Conservation (phyloP, 805 yeast species). For the Ogataea nonfermentans region DNA sequence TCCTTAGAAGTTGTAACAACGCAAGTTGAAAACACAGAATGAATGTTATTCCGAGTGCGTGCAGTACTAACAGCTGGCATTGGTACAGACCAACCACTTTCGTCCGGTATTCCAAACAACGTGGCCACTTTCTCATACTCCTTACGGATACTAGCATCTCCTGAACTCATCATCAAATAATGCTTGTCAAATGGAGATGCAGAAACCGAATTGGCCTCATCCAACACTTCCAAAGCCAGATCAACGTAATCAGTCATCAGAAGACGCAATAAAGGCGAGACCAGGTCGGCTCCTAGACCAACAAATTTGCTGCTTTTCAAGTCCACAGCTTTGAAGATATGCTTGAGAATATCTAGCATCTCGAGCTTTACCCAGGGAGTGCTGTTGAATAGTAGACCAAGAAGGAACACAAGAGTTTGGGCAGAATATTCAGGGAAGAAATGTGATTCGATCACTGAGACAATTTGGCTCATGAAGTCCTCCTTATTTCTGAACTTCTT, state of each 20-base stretch:
- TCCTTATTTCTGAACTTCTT: constrained; percentile 83
- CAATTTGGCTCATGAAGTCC: constrained; percentile 82
- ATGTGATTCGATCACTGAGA: constrained; percentile 60
- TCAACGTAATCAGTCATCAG: constrained; percentile 82
- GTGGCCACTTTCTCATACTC: constrained; percentile 87
- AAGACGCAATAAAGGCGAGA: constrained; percentile 83
- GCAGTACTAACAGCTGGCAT: constrained; percentile 92
- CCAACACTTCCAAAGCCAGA: constrained; percentile 85
- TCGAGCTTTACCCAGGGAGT: constrained; percentile 78
- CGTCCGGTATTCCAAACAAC: constrained; percentile 91
- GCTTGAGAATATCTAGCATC: constrained; percentile 71
- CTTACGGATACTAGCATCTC: constrained; percentile 71
- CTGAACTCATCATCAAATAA: constrained; percentile 86
- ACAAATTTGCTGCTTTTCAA: constrained; percentile 72
- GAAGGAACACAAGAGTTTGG: constrained; percentile 66
- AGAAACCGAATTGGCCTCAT: constrained; percentile 78
- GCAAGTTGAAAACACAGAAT: constrained; percentile 91
- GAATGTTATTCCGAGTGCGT: constrained; percentile 86
- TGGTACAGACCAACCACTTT: constrained; percentile 95
- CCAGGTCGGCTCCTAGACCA: constrained; percentile 92
- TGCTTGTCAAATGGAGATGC: constrained; percentile 91
- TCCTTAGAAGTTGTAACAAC: constrained; percentile 42
- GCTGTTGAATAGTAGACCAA: constrained; percentile 78
- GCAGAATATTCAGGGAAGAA: constrained; percentile 78
- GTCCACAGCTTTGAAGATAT: constrained; percentile 74